Conservation (phyloP, 2,329 filamentous ascomycete species). For the Coniochaeta hoffmannii region DNA sequence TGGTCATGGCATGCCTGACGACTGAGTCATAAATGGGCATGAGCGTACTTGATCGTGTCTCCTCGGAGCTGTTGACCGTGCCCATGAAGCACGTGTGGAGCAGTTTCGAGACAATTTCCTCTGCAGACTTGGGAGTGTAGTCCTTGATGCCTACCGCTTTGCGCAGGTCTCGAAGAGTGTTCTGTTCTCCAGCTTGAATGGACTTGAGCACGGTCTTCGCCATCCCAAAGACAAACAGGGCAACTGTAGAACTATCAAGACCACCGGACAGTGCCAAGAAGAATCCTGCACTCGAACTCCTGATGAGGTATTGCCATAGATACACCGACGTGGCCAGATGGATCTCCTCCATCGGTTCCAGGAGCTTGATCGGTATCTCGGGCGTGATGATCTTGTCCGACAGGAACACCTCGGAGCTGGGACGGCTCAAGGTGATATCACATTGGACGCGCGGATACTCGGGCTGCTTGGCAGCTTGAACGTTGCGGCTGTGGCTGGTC, state of each 20-base stretch:
- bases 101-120: too few species aligned
- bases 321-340: conserved; percentile 30
- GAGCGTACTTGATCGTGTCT: too few species aligned
- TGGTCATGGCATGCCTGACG: too few species aligned
- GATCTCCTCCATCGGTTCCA: conserved; percentile 24
- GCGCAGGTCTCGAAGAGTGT: conserved; percentile 30
- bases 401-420: conserved; percentile 18
- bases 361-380: conserved; percentile 8
- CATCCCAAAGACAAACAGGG: conserved; percentile 37
- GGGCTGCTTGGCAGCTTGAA: conserved; percentile 12
- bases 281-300: too few species aligned
- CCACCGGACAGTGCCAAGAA: conserved; percentile 52
- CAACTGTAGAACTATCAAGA: conserved; percentile 48
- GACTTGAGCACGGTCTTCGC: conserved; percentile 48
- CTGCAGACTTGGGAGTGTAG: too few species aligned
- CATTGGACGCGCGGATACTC: conserved; percentile 13
- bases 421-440: conserved; percentile 13
- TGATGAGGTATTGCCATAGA: conserved; percentile 55
- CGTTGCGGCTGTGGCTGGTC: conserved; percentile 23
- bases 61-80: conserved; percentile 55
- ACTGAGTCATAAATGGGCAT: too few species aligned
- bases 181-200: conserved; percentile 33
- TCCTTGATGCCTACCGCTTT: too few species aligned
- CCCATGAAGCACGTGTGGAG: conserved; percentile 62
- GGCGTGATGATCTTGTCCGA: conserved; percentile 7